Percentiles rank a stretch among this genome's conserved stretches.
Evolutionary conservation across 768 basidiomycete species (phyloP).

Genomic region (Macrolepiota albuminosa): DNA sequence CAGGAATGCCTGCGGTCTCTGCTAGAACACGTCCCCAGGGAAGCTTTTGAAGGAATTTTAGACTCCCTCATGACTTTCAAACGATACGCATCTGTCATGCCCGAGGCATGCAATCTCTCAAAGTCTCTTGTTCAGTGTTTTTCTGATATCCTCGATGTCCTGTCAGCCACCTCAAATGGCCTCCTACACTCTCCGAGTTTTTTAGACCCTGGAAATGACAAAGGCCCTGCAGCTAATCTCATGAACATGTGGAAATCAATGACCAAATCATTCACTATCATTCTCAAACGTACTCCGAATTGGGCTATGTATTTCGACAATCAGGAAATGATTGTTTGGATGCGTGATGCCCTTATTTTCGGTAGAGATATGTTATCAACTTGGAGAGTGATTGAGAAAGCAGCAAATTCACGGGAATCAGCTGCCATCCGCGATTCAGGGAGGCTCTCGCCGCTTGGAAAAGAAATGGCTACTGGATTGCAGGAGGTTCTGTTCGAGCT

Average conservation of each 20-base stretch:
- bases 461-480: constrained; percentile 72
- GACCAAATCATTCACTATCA: constrained; percentile 72
- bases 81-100: constrained; percentile 52
- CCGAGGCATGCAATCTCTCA: constrained; percentile 87
- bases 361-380: constrained; percentile 82
- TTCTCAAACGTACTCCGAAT: constrained; percentile 77
- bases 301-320: constrained; percentile 84
- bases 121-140: constrained; percentile 89
- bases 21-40: constrained; percentile 59
- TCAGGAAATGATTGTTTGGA: constrained; percentile 90
- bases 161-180: constrained; percentile 71
- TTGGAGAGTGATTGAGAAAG: constrained; percentile 73
- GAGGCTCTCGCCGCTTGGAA: constrained; percentile 57
- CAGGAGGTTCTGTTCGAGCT: constrained; percentile 78
- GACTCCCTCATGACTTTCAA: constrained; percentile 66
- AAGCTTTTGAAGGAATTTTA: constrained; percentile 66
- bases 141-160: constrained; percentile 86
- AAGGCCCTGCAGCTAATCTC: constrained; percentile 48
- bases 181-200: constrained; percentile 57
- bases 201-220: constrained; percentile 36
- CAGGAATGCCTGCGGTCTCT: constrained; percentile 83
- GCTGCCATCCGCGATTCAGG: constrained; percentile 25
- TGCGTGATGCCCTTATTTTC: constrained; percentile 96
- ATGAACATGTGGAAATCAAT: constrained; percentile 79
- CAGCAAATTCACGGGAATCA: constrained; percentile 37